These are phyloP conservation scores for Kurtzmaniella natalensis DNA, from an alignment of 1,139 yeast genomes.

Conservation along the genomic window DNA sequence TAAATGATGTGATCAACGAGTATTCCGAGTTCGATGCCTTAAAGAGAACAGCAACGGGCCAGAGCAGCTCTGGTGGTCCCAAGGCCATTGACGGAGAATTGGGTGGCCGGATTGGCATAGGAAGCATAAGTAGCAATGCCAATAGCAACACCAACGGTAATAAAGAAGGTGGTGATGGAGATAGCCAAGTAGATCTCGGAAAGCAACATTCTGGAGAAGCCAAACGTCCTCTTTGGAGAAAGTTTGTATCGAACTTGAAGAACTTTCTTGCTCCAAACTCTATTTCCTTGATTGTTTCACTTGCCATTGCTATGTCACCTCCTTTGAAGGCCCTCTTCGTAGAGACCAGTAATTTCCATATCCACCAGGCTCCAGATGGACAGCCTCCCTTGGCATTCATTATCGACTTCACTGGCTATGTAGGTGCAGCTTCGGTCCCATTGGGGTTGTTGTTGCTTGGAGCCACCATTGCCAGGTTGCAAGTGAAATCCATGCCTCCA, in stretches of 20 bases:
- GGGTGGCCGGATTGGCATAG: background rate
- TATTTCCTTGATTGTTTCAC: constrained; percentile 54
- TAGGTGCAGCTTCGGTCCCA: constrained; percentile 89
- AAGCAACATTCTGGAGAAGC: background rate
- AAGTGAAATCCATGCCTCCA: constrained; percentile 52
- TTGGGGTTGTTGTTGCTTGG: constrained; percentile 78
- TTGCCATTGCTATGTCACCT: constrained; percentile 76
- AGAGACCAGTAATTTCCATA: constrained; percentile 17
- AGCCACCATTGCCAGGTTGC: constrained; percentile 76
- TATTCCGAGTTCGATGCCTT: constrained; percentile 49
- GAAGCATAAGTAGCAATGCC: background rate
- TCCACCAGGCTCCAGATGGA: constrained; percentile 74
- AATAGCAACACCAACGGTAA: background rate
- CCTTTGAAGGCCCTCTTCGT: constrained; percentile 82
- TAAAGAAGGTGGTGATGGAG: background rate
- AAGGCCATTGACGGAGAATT: background rate
- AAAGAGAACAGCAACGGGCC: constrained; percentile 11
- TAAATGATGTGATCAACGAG: constrained; percentile 55
- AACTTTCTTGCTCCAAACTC: constrained; percentile 74
- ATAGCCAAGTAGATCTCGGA: background rate
- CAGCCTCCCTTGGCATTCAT: constrained; percentile 79
- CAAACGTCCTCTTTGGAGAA: constrained; percentile 3
- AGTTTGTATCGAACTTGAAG: constrained; percentile 22
- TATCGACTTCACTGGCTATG: constrained; percentile 72
- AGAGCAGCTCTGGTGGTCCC: too few species aligned